Percentiles rank a stretch among this genome's conserved stretches.
Evolutionary conservation across 768 basidiomycete genomes (phyloP).

Genomic region (Boletus pseudopeckii): DNA sequence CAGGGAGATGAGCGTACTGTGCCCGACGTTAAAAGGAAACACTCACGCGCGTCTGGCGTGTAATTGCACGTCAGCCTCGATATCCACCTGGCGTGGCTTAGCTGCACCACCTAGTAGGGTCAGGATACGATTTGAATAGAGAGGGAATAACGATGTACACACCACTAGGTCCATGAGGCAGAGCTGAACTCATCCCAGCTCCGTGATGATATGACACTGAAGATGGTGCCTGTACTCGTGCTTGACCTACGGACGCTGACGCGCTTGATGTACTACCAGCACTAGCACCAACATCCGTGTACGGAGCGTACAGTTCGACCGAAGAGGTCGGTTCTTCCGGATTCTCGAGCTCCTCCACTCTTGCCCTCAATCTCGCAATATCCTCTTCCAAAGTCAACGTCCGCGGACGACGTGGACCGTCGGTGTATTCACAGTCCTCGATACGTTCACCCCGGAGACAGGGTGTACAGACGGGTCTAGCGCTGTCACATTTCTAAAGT

Average conservation of each 20-base stretch:
- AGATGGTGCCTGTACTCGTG: background rate
- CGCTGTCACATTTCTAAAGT: conserved; percentile 63
- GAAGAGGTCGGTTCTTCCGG: conserved; percentile 46
- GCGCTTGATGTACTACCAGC: background rate
- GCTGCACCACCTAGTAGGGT: background rate
- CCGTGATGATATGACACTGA: background rate
- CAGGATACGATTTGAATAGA: background rate
- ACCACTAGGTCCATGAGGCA: background rate
- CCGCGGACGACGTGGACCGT: conserved; percentile 56
- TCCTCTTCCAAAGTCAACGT: conserved; percentile 61
- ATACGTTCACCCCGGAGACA: conserved; percentile 56
- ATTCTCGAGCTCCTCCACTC: conserved; percentile 56
- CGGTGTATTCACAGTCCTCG: conserved; percentile 71
- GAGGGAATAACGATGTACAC: background rate
- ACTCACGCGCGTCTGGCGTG: conserved; percentile 14
- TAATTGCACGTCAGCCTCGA: background rate
- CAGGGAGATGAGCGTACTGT: background rate
- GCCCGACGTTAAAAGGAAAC: background rate
- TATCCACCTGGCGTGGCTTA: background rate
- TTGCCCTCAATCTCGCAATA: conserved; percentile 50
- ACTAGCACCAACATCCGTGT: conserved; percentile 16
- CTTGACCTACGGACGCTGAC: background rate
- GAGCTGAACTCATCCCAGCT: background rate
- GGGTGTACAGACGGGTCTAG: conserved; percentile 60
- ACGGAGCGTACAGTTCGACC: conserved; percentile 52